phyloP scores from a whole-genome alignment of 257 asterid species.

The Ocimum tenuiflorum region DNA sequence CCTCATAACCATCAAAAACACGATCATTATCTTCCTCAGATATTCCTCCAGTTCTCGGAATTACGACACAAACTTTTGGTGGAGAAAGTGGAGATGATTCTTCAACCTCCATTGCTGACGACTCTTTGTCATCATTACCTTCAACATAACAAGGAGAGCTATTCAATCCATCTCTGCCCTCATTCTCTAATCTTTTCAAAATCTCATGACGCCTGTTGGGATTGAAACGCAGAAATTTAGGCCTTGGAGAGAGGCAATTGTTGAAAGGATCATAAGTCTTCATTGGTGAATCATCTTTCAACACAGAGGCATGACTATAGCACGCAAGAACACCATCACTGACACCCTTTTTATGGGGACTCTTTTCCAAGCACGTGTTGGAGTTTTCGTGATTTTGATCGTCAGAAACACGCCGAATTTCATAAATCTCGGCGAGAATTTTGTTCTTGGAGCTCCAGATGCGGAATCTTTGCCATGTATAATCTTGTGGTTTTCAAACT shows the following conservation, averaged over 20 bases:
- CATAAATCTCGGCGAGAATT: constrained; percentile 48
- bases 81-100: constrained; percentile 19
- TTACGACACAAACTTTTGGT: constrained; percentile 1
- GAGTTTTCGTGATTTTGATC: constrained; percentile 10
- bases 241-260: constrained; percentile 61
- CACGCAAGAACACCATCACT: constrained; percentile 1
- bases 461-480: constrained; percentile 35
- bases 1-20: constrained; percentile 6
- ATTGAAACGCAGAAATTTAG: constrained; percentile 57
- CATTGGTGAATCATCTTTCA: constrained; percentile 32
- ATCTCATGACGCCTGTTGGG: constrained; percentile 48
- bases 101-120: constrained; percentile 17
- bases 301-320: constrained; percentile 11
- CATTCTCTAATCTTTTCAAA: constrained; percentile 17
- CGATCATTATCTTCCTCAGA: not conserved
- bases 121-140: constrained; percentile 23
- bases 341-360: not conserved
- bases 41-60: constrained; percentile 8
- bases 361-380: too few relatives aligned
- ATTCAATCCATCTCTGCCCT: constrained; percentile 14
- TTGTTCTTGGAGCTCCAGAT: constrained; percentile 49
- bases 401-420: constrained; percentile 23
- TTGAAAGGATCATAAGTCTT: constrained; percentile 48
- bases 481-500: constrained; percentile 31
- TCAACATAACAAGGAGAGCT: constrained; percentile 18